Conservation (phyloP, 2,329 filamentous ascomycete species). For the Capronia americana region DNA sequence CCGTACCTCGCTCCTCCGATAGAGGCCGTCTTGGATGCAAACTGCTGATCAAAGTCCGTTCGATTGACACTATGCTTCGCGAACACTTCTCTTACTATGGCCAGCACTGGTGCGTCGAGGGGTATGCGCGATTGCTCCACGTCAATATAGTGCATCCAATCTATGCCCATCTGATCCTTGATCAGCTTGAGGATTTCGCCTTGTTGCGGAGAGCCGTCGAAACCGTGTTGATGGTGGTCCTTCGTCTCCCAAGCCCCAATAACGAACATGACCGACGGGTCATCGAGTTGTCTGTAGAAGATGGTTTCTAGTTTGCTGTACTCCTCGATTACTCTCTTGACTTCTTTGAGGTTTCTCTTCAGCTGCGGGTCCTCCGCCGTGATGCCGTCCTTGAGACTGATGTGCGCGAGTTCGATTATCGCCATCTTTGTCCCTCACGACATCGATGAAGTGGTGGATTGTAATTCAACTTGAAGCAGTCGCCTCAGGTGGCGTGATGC, state of each 20-base stretch:
- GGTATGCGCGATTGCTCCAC: constrained; percentile 27
- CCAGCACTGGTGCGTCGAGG: constrained; percentile 27
- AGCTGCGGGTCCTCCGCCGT: constrained; percentile 24
- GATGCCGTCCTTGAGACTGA: constrained; percentile 31
- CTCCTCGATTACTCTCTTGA: constrained; percentile 34
- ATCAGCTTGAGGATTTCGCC: constrained; percentile 27
- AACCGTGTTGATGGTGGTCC: constrained; percentile 30
- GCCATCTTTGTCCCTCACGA: constrained; percentile 20
- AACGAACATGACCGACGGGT: constrained; percentile 31
- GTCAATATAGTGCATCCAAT: constrained; percentile 37
- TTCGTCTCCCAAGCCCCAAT: constrained; percentile 32
- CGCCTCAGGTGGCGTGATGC: not conserved
- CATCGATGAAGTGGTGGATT: not conserved
- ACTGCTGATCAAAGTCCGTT: constrained; percentile 28
- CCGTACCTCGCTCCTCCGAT: constrained; percentile 28
- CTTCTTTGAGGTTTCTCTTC: constrained; percentile 30
- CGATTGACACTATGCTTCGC: constrained; percentile 16
- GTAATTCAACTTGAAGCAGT: not conserved
- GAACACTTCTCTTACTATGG: constrained; percentile 25
- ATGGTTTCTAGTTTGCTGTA: constrained; percentile 31
- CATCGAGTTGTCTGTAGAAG: constrained; percentile 33
- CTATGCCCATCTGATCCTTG: constrained; percentile 33
- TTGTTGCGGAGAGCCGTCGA: constrained; percentile 31
- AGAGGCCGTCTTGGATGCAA: constrained; percentile 19
- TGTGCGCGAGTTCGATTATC: constrained; percentile 33